Evolutionary conservation across 768 basidiomycete genomes (phyloP).

Genomic region (Lentinus tigrinus): DNA sequence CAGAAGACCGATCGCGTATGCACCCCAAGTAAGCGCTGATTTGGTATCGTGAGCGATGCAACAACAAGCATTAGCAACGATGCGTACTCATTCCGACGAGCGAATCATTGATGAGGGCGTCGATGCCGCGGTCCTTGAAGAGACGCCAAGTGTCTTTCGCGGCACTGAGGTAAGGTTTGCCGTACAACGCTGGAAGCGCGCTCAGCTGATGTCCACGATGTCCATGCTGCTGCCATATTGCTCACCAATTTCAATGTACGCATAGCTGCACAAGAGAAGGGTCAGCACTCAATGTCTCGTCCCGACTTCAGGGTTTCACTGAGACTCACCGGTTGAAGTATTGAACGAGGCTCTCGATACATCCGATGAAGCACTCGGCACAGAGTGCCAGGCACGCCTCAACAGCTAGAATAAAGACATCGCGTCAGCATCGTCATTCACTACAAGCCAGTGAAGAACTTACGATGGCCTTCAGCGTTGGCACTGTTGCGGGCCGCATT

Average conservation of each 20-base stretch:
- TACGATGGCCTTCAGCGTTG: conserved; percentile 63
- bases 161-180: conserved; percentile 77
- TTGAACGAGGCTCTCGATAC: conserved; percentile 65
- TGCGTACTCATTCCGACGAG: conserved; percentile 72
- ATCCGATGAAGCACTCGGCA: conserved; percentile 74
- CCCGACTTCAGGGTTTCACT: too few species aligned
- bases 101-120: conserved; percentile 81
- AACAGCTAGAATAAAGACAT: conserved; percentile 47
- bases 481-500: conserved; percentile 59
- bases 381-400: conserved; percentile 76
- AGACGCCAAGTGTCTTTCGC: conserved; percentile 84
- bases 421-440: neutral
- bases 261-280: conserved; percentile 47
- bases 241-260: conserved; percentile 79
- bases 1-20: conserved; percentile 71
- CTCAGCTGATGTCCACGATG: neutral
- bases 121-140: conserved; percentile 76
- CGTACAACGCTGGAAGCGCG: conserved; percentile 63
- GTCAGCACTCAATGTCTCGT: too few species aligned
- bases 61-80: neutral
- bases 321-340: conserved; percentile 78
- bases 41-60: conserved; percentile 7
- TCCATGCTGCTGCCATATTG: neutral
- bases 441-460: conserved; percentile 21
- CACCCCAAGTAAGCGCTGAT: conserved; percentile 75